These are phyloP conservation scores for Candida maltosa DNA, from an alignment of 805 yeast genomes.

Conservation along the genomic window DNA sequence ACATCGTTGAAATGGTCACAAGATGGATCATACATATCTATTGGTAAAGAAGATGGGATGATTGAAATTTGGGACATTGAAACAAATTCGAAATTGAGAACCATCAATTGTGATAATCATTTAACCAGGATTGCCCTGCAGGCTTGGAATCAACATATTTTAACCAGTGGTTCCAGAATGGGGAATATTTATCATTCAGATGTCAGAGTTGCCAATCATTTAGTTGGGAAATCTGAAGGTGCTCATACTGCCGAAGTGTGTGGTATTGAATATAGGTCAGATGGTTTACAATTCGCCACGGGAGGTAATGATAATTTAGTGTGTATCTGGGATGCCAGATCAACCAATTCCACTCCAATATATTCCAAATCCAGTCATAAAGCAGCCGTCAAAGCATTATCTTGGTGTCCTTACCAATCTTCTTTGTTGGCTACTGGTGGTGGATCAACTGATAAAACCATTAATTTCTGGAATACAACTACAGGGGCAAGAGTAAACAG, in stretches of 20 bases:
- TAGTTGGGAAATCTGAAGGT: conserved; percentile 49
- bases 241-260: conserved; percentile 85
- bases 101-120: conserved; percentile 66
- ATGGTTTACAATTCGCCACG: conserved; percentile 81
- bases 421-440: conserved; percentile 94
- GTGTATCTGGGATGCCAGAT: conserved; percentile 86
- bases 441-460: conserved; percentile 83
- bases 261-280: conserved; percentile 81
- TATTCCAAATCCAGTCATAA: conserved; percentile 76
- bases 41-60: conserved; percentile 80
- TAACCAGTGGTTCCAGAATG: conserved; percentile 83
- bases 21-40: conserved; percentile 80
- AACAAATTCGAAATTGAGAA: conserved; percentile 65
- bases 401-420: conserved; percentile 89
- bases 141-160: conserved; percentile 77
- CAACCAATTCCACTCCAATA: conserved; percentile 51
- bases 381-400: conserved; percentile 93
- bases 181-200: conserved; percentile 88
- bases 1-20: conserved; percentile 87
- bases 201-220: conserved; percentile 79
- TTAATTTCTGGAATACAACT: conserved; percentile 93
- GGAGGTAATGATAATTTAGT: conserved; percentile 96
- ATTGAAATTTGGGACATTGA: conserved; percentile 94
- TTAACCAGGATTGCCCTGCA: conserved; percentile 75
- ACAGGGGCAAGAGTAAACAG: conserved; percentile 85